phyloP scores from a whole-genome alignment of 179 eudicot genomes.

The Corrigiola litoralis region DNA sequence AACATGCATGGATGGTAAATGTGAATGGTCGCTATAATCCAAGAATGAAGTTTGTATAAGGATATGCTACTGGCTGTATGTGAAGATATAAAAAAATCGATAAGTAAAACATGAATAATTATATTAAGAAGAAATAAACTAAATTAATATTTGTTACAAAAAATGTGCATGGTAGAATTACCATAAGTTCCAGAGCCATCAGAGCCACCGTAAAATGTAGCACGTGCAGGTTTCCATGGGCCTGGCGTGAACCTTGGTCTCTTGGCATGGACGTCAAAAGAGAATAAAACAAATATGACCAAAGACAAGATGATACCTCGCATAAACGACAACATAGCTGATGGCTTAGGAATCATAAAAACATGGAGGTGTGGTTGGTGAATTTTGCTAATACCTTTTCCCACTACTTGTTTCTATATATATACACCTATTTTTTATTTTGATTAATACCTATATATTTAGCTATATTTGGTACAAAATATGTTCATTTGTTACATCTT shows the following conservation, averaged over 20 bases:
- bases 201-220: conserved; percentile 71
- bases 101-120: not conserved
- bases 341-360: not conserved
- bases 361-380: not conserved
- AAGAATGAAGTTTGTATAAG: no score
- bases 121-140: not conserved
- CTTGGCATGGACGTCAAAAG: conserved; percentile 21
- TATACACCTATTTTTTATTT: not conserved
- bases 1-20: no score
- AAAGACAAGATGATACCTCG: conserved; percentile 9
- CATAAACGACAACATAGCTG: conserved; percentile 23
- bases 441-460: no score
- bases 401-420: not conserved
- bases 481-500: not conserved
- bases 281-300: not conserved
- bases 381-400: not conserved
- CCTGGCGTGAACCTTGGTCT: conserved; percentile 38
- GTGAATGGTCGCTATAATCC: no score
- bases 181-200: conserved; percentile 69
- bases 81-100: no score
- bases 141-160: not conserved
- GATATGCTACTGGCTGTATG: no score
- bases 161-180: conserved; percentile 8
- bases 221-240: conserved; percentile 61
- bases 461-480: not conserved